Conservation (phyloP, 768 basidiomycete genomes). For the Lepiota venenata region DNA sequence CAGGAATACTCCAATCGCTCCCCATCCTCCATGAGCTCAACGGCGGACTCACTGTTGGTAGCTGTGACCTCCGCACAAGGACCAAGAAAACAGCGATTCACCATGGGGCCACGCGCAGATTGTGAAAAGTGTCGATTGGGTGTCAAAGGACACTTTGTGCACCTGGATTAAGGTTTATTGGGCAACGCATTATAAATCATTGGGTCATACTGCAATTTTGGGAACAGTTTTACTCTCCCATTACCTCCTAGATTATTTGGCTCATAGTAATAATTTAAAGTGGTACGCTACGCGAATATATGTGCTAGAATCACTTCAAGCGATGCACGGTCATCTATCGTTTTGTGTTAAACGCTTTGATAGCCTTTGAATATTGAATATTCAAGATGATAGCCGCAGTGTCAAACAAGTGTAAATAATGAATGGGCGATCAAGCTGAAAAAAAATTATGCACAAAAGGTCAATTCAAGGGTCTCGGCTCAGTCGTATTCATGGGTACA, state of each 20-base stretch:
- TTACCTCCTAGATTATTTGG: too few species aligned
- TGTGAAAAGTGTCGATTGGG: constrained; percentile 64
- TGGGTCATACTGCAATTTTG: too few species aligned
- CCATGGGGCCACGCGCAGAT: constrained; percentile 70
- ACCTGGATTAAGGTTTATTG: constrained; percentile 42
- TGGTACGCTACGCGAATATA: not conserved
- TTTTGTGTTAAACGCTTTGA: too few species aligned
- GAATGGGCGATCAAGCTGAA: constrained; percentile 4
- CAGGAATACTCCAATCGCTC: not conserved
- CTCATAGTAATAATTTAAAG: not conserved
- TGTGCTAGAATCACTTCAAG: not conserved
- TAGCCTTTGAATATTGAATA: too few species aligned
- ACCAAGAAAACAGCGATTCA: constrained; percentile 44
- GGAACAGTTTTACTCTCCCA: too few species aligned
- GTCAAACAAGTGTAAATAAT: constrained; percentile 3
- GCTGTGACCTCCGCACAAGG: not conserved
- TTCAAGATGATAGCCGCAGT: too few species aligned
- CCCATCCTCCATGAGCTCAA: not conserved
- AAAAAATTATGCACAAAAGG: constrained; percentile 8
- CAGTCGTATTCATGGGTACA: constrained; percentile 55
- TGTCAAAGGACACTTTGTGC: constrained; percentile 72
- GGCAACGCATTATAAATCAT: not conserved
- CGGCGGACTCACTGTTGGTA: not conserved
- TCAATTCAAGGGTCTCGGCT: not conserved
- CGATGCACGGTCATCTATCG: too few species aligned